Conservation (phyloP, 805 yeast genomes). For the Wickerhamiella nectarea region DNA sequence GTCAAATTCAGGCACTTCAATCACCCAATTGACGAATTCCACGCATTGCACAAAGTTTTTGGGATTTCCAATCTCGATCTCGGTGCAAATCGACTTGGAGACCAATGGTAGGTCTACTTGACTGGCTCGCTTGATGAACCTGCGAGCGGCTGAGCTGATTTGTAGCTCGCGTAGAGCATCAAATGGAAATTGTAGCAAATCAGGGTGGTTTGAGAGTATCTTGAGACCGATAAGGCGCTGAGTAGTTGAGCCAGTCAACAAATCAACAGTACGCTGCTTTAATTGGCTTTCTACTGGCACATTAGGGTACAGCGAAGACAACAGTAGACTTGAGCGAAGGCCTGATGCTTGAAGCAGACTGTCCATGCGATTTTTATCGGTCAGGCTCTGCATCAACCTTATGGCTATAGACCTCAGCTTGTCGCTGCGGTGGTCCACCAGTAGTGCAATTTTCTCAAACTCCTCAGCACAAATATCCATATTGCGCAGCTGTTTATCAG, state of each 20-base stretch:
- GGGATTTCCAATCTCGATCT: background rate
- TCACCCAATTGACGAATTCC: background rate
- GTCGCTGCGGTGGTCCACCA: background rate
- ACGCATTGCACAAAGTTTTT: background rate
- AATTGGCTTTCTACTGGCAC: slow-evolving; percentile 10
- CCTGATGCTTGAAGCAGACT: slow-evolving; percentile 5
- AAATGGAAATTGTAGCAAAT: slow-evolving; percentile 3
- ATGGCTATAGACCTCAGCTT: background rate
- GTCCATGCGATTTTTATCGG: background rate
- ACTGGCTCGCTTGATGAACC: background rate
- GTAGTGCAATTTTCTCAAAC: slow-evolving; percentile 7
- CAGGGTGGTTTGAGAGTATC: slow-evolving; percentile 5
- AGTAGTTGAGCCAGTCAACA: background rate
- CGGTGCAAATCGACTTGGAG: background rate
- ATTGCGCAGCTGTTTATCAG: slow-evolving; percentile 1
- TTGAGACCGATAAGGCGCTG: slow-evolving; percentile 8
- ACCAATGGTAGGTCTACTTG: background rate
- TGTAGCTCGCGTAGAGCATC: background rate
- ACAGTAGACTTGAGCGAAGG: slow-evolving; percentile 2
- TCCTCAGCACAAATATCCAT: background rate
- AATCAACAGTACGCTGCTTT: background rate
- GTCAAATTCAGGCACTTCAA: background rate
- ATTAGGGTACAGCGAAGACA: slow-evolving; percentile 9
- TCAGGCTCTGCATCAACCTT: background rate
- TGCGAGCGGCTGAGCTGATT: background rate